Evolutionary conservation across 2,329 filamentous ascomycete genomes (phyloP).

Genomic region (Diaporthe batatas): DNA sequence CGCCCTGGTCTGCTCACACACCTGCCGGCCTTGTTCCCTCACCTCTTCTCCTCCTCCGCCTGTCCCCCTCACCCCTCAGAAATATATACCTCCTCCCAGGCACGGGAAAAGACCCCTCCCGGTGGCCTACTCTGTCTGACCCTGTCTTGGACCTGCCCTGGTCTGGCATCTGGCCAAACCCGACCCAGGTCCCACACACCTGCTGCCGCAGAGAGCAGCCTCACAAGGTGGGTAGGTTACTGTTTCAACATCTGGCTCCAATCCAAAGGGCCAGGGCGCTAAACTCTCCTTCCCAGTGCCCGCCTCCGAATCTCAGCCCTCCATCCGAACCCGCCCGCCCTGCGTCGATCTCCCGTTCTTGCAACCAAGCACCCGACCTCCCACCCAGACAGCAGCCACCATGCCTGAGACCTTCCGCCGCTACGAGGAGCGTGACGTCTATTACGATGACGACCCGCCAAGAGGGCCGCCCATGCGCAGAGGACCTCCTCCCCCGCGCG

Average conservation of each 20-base stretch:
- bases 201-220: conserved; percentile 6
- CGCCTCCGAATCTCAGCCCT: conserved; percentile 25
- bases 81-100: conserved; percentile 1
- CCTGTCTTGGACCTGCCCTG: conserved; percentile 14
- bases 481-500: conserved; percentile 35
- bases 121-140: not conserved
- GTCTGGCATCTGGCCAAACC: conserved; percentile 19
- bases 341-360: conserved; percentile 26
- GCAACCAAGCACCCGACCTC: conserved; percentile 21
- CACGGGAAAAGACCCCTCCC: conserved; percentile 19
- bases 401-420: conserved; percentile 48
- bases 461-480: conserved; percentile 35
- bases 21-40: not conserved
- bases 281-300: conserved; percentile 13
- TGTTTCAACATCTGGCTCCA: not conserved
- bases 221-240: not conserved
- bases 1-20: conserved; percentile 1
- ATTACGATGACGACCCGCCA: conserved; percentile 51
- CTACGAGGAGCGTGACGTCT: conserved; percentile 62
- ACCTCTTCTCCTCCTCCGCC: not conserved
- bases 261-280: conserved; percentile 21
- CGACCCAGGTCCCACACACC: conserved; percentile 2
- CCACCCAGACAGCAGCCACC: conserved; percentile 36
- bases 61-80: not conserved
- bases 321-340: conserved; percentile 5